Evolutionary conservation across 2,329 filamentous ascomycete species (phyloP), one percentile per base, ranked within the genome.

Genomic region (Sporothrix brasiliensis): DNA sequence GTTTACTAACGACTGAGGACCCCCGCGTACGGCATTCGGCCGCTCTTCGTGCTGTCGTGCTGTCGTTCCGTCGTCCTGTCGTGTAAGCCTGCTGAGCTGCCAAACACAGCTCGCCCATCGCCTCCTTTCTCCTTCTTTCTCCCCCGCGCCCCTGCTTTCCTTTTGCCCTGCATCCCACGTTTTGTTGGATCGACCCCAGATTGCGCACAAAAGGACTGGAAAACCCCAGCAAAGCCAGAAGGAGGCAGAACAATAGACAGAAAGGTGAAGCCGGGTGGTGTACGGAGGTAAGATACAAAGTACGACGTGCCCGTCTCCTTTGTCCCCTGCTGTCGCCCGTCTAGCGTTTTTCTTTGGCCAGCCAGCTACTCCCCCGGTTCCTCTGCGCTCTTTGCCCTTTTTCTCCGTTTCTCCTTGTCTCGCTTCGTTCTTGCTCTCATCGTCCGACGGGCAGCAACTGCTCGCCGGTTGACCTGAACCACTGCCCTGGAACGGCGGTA

Each of bases 131-230:
- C 52, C 13, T 30, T 21, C 4, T 60, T 30, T 60, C 30, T 30
- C 30, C 56, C 56, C 16, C 56, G 56, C n/a, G n/a, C 34, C 56
- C 56, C 56, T 61, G 56, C 34, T 44, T 44, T 52, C 61, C 21
- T 66, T 27, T 13, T 56, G 53, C 34, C 53, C 53, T 56, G 60
- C 10, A 21, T 53, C 49, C 63, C 63, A 67, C 63, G 63, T 41
- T 67, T 67, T 67, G 49, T 67, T 49, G 49, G 21, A 50, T 52
- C 63, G 34, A 52, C 63, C 63, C 61, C 61, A 34, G 65, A 47
- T 67, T 54, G 30, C 65, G 65, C 65, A 56, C 49, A 67, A 67
- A 67, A 13, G 24, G 27, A 67, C 34, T 34, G 19, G 50, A 21
- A 5, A 60, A 41, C 27, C 50, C 61, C 47, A 52, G 24, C 19